phyloP scores from a whole-genome alignment of 257 asterid species.

The Solanum phureja region DNA sequence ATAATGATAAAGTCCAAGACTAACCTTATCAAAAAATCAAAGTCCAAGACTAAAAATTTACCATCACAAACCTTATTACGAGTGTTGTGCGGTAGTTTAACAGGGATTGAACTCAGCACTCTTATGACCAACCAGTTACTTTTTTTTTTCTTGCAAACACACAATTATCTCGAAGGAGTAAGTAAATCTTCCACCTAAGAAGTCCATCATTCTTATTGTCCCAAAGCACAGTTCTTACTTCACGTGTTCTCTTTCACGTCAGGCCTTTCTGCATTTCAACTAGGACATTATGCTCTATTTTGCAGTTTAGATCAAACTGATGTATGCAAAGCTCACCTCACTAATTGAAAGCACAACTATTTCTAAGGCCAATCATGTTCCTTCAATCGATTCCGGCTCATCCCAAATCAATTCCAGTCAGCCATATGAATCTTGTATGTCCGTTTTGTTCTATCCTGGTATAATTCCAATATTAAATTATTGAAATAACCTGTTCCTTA shows the following conservation, averaged over 20 bases:
- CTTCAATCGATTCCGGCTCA: not conserved
- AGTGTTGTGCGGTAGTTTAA: not conserved
- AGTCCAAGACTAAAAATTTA: not conserved
- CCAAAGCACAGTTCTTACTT: not conserved
- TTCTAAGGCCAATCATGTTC: not conserved
- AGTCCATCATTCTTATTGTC: not conserved
- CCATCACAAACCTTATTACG: not conserved
- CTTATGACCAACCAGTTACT: not conserved
- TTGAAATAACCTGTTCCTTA: not conserved
- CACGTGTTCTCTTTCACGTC: not conserved
- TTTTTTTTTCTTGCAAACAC: not conserved
- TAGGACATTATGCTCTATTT: not conserved
- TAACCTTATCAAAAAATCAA: not conserved
- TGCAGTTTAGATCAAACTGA: not conserved
- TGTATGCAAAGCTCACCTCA: not conserved
- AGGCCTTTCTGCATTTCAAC: not conserved
- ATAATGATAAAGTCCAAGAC: not conserved
- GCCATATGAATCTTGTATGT: not conserved
- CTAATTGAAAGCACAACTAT: not conserved
- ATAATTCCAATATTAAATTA: not conserved
- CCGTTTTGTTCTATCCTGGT: not conserved
- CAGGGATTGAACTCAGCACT: not conserved
- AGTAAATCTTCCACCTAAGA: not conserved
- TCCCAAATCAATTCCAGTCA: not conserved
- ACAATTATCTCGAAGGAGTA: not conserved